Conservation (phyloP, 306 rosid species). For the Boehmeria nivea region DNA sequence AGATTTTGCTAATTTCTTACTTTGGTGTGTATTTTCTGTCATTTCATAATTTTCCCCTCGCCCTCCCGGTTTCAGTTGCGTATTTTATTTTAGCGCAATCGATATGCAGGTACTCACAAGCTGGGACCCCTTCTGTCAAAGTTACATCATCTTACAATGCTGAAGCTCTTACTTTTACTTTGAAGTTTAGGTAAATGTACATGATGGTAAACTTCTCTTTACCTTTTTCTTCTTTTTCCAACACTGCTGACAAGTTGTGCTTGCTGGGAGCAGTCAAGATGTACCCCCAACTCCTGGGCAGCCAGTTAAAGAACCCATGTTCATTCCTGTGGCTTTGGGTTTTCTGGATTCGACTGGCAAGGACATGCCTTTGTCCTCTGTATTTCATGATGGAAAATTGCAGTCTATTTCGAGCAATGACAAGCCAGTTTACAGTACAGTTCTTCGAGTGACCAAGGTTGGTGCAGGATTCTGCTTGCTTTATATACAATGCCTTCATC, state of each 20-base stretch:
- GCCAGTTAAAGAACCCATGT: slow-evolving; percentile 81
- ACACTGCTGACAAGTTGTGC: slow-evolving; percentile 23
- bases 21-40: slow-evolving; percentile 40
- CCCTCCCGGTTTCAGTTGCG: slow-evolving; percentile 10
- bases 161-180: slow-evolving; percentile 60
- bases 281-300: slow-evolving; percentile 91
- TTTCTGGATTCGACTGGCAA: slow-evolving; percentile 73
- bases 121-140: slow-evolving; percentile 88
- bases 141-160: slow-evolving; percentile 70
- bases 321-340: slow-evolving; percentile 83
- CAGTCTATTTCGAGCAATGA: slow-evolving; percentile 46
- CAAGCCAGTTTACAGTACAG: slow-evolving; percentile 59
- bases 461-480: slow-evolving; percentile 15
- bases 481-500: slow-evolving; percentile 6
- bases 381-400: slow-evolving; percentile 65
- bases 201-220: slow-evolving; percentile 7
- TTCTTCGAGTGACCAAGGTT: slow-evolving; percentile 92
- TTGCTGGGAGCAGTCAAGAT: slow-evolving; percentile 66
- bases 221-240: slow-evolving; percentile 17
- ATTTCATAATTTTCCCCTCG: slow-evolving; percentile 6
- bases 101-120: slow-evolving; percentile 88
- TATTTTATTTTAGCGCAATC: slow-evolving; percentile 6
- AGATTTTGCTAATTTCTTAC: slow-evolving; percentile 89
- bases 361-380: slow-evolving; percentile 58
- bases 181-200: slow-evolving; percentile 77